Conservation (phyloP, 768 basidiomycete species). For the Hemileccinum rubropunctum region DNA sequence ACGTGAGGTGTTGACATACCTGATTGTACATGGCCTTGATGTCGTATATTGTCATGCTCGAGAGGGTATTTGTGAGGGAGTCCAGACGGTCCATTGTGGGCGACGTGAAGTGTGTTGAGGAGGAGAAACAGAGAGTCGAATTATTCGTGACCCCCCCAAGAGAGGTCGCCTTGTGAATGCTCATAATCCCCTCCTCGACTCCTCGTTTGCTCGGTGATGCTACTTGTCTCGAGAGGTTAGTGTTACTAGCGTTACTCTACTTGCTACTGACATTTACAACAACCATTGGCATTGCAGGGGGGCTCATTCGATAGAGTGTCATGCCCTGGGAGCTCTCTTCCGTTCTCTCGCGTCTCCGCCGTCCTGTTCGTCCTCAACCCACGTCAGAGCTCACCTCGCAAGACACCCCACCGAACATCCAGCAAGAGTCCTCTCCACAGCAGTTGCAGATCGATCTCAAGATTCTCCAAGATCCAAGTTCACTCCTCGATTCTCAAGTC, state of each 20-base stretch:
- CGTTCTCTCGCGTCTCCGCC: conserved; percentile 34
- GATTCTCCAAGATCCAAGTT: conserved; percentile 31
- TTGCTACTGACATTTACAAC: too few species aligned
- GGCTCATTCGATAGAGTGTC: too few species aligned
- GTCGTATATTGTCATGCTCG: conserved; percentile 87
- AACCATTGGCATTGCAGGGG: too few species aligned
- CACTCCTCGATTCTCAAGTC: conserved; percentile 22
- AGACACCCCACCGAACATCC: background rate
- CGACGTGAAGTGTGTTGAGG: conserved; percentile 1
- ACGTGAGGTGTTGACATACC: conserved; percentile 38
- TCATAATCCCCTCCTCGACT: background rate
- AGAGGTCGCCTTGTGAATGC: conserved; percentile 18
- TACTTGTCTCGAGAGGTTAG: too few species aligned
- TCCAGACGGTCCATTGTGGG: conserved; percentile 76
- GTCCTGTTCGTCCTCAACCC: conserved; percentile 21
- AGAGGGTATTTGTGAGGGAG: conserved; percentile 69
- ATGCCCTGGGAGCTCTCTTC: conserved; percentile 20
- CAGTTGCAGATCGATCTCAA: conserved; percentile 21
- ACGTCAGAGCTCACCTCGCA: conserved; percentile 13
- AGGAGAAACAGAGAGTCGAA: background rate
- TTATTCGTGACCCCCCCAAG: conserved; percentile 22
- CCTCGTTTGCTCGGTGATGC: too few species aligned
- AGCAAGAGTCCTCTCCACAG: background rate
- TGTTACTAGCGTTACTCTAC: too few species aligned
- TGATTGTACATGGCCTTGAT: conserved; percentile 94